phyloP scores from a whole-genome alignment of 1,284 basidiomycete species.

The Malassezia psittaci region DNA sequence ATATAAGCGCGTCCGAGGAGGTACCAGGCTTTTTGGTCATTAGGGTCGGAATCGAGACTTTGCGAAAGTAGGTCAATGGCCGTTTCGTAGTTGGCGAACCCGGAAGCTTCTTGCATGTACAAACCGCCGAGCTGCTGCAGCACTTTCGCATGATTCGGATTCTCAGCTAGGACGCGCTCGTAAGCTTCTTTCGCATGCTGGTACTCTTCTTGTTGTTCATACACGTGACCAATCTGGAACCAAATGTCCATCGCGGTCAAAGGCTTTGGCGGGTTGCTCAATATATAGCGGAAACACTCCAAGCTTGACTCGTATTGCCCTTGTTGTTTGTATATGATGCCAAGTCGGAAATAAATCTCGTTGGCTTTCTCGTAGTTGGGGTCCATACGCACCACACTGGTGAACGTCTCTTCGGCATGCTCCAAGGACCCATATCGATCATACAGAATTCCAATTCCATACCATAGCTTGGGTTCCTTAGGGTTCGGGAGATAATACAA shows the following conservation, averaged over 20 bases:
- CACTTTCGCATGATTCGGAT: slow-evolving; percentile 89
- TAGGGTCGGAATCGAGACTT: slow-evolving; percentile 65
- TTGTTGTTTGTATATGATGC: slow-evolving; percentile 99
- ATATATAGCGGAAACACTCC: slow-evolving; percentile 72
- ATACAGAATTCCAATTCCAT: slow-evolving; percentile 96
- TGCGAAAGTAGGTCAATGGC: slow-evolving; percentile 89
- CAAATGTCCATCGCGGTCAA: slow-evolving; percentile 95
- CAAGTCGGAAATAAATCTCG: slow-evolving; percentile 93
- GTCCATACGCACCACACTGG: slow-evolving; percentile 91
- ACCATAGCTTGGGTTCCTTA: slow-evolving; percentile 98
- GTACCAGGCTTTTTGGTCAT: slow-evolving; percentile 97
- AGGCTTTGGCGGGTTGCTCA: slow-evolving; percentile 85
- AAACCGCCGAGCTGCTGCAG: slow-evolving; percentile 96
- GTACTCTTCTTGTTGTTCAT: slow-evolving; percentile 93
- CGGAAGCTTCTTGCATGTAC: slow-evolving; percentile 84
- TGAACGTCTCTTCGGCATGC: slow-evolving; percentile 96
- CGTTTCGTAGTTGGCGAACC: slow-evolving; percentile 88
- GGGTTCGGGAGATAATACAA: slow-evolving; percentile 90
- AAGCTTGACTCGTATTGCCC: slow-evolving; percentile 59
- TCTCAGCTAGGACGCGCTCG: slow-evolving; percentile 86
- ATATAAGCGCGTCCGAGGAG: slow-evolving; percentile 94
- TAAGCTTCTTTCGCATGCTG: slow-evolving; percentile 85
- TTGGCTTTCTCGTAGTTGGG: slow-evolving; percentile 98
- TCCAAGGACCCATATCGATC: slow-evolving; percentile 96
- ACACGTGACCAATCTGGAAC: slow-evolving; percentile 99